Percentiles rank a stretch among this genome's conserved stretches.
These are phyloP conservation scores for Lantana camara DNA, from an alignment of 257 asterid genomes.

Conservation along the genomic window DNA sequence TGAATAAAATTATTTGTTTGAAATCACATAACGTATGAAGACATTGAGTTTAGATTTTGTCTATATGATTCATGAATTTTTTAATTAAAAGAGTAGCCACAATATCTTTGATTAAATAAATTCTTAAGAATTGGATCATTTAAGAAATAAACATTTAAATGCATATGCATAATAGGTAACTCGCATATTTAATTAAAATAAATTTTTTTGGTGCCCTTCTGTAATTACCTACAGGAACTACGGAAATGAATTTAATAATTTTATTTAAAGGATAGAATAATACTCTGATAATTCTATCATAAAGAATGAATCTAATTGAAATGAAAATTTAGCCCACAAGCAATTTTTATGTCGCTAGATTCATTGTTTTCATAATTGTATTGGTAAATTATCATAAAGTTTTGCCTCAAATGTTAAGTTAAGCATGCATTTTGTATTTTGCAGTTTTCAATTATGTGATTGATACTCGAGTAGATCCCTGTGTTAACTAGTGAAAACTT, in stretches of 20 bases:
- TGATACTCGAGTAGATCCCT: background rate
- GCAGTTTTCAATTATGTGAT: too few relatives aligned
- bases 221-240: background rate
- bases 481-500: too few relatives aligned
- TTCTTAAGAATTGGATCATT: background rate
- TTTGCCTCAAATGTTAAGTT: too few relatives aligned
- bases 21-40: too few relatives aligned
- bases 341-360: background rate
- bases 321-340: background rate
- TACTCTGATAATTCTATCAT: too few relatives aligned
- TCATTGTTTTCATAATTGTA: background rate
- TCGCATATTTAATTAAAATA: too few relatives aligned
- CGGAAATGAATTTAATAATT: background rate
- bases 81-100: too few relatives aligned
- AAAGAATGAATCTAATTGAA: background rate
- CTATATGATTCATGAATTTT: background rate
- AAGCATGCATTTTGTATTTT: background rate
- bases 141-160: background rate
- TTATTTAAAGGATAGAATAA: too few relatives aligned
- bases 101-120: background rate
- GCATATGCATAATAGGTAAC: background rate
- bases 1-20: too few relatives aligned
- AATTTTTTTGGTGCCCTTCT: background rate
- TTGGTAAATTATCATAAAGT: too few relatives aligned
- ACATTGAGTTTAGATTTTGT: too few relatives aligned